Conservation (phyloP, 768 basidiomycete genomes). For the Russula brevipes region DNA sequence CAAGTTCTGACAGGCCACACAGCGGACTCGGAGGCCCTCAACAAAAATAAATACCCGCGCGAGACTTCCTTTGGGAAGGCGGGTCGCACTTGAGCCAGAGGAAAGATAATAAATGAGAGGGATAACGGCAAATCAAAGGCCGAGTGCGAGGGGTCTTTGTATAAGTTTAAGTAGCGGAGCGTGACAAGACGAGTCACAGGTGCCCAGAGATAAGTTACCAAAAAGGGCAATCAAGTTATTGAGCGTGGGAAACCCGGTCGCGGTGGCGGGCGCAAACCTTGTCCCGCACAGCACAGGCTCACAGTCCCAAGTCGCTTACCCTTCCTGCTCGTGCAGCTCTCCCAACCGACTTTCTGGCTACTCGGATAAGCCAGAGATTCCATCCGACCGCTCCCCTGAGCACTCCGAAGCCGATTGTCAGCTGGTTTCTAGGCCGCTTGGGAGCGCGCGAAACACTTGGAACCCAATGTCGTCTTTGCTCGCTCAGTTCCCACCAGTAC, state of each 20-base stretch:
- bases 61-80: no score
- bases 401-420: neutral
- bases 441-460: slow-evolving; percentile 12
- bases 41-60: no score
- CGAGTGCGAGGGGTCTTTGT: no score
- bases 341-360: neutral
- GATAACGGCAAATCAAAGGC: no score
- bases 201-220: neutral
- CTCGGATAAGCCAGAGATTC: neutral
- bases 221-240: slow-evolving; percentile 11
- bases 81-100: no score
- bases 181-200: no score
- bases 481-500: slow-evolving; percentile 43
- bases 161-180: no score
- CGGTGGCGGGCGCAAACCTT: slow-evolving; percentile 27
- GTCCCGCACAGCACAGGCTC: slow-evolving; percentile 16
- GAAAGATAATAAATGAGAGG: no score
- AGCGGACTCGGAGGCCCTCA: no score
- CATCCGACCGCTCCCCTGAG: neutral
- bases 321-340: neutral
- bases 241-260: slow-evolving; percentile 21
- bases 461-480: slow-evolving; percentile 58
- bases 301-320: slow-evolving; percentile 5
- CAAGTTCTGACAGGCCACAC: no score
- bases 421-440: slow-evolving; percentile 13